Percentiles rank a stretch among this genome's conserved stretches.
These are phyloP conservation scores for Yamadazyma kanchanaburiensis DNA, from an alignment of 1,139 yeast species.

Conservation along the genomic window DNA sequence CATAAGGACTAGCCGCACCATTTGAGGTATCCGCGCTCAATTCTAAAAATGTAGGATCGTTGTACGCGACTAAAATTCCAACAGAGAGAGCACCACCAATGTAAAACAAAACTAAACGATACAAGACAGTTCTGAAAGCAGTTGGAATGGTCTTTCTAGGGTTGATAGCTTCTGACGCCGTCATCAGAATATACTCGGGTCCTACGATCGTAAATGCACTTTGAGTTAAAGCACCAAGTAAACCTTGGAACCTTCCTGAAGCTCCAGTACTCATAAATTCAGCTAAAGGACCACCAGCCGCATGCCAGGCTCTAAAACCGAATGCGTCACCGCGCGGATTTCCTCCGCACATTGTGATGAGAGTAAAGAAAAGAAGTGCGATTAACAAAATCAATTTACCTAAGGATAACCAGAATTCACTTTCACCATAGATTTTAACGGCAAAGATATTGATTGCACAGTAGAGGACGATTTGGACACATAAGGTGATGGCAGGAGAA, in stretches of 20 bases:
- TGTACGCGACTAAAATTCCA: conserved; percentile 37
- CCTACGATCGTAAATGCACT: conserved; percentile 77
- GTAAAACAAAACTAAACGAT: conserved; percentile 67
- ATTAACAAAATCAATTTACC: conserved; percentile 69
- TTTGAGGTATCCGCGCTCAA: conserved; percentile 8
- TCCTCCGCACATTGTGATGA: conserved; percentile 83
- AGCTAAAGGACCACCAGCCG: conserved; percentile 48
- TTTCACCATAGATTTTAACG: conserved; percentile 71
- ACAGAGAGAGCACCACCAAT: conserved; percentile 47
- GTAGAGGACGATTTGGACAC: conserved; percentile 61
- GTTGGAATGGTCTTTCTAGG: conserved; percentile 76
- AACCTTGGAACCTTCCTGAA: conserved; percentile 70
- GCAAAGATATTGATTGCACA: conserved; percentile 66
- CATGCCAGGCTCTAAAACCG: conserved; percentile 66
- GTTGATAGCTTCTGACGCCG: conserved; percentile 76
- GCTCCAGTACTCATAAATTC: conserved; percentile 53
- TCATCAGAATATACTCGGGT: conserved; percentile 81
- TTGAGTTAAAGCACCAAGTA: conserved; percentile 56
- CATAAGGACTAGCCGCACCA: conserved; percentile 42
- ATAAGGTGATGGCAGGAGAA: conserved; percentile 62
- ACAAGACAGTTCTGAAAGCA: conserved; percentile 76
- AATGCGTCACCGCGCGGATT: conserved; percentile 64
- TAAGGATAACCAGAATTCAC: conserved; percentile 77
- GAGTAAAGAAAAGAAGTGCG: conserved; percentile 70
- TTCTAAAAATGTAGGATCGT: conserved; percentile 31